Conservation (phyloP, 2,329 filamentous ascomycete species). For the Ustilaginoidea virens region DNA sequence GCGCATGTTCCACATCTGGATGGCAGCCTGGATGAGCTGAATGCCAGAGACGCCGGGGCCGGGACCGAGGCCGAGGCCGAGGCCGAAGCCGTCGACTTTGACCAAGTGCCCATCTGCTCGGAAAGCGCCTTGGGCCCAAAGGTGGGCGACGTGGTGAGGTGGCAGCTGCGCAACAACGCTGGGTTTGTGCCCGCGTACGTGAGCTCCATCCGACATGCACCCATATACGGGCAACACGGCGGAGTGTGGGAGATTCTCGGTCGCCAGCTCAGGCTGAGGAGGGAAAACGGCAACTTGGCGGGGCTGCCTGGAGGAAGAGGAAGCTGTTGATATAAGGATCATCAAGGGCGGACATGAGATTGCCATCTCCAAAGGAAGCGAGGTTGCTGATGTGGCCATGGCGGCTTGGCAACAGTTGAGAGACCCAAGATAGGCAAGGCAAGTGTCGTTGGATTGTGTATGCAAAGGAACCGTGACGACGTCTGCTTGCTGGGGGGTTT, state of each 20-base stretch:
- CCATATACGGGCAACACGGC: slow-evolving; percentile 44
- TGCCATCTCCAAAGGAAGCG: slow-evolving; percentile 43
- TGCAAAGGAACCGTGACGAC: background rate
- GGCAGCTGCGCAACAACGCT: slow-evolving; percentile 51
- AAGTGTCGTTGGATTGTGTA: background rate
- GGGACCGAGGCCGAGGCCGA: slow-evolving; percentile 25
- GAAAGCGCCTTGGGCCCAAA: slow-evolving; percentile 26
- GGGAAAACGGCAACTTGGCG: slow-evolving; percentile 12
- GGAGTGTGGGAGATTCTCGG: slow-evolving; percentile 45
- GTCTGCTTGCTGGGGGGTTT: no score
- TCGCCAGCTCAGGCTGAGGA: slow-evolving; percentile 27
- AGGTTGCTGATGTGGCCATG: slow-evolving; percentile 32
- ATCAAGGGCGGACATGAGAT: slow-evolving; percentile 56
- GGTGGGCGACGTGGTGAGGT: slow-evolving; percentile 47
- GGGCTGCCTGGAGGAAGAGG: slow-evolving; percentile 30
- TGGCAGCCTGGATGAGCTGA: background rate
- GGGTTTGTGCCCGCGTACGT: slow-evolving; percentile 60
- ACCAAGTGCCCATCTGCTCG: slow-evolving; percentile 35
- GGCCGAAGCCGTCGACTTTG: slow-evolving; percentile 23
- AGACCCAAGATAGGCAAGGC: background rate
- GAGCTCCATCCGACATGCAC: slow-evolving; percentile 53
- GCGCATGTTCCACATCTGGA: slow-evolving; percentile 13
- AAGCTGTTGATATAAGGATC: slow-evolving; percentile 37
- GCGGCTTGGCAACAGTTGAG: slow-evolving; percentile 22
- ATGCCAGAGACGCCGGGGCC: background rate